phyloP scores from a whole-genome alignment of 1,284 basidiomycete genomes.

The Tylopilus orsonianus region DNA sequence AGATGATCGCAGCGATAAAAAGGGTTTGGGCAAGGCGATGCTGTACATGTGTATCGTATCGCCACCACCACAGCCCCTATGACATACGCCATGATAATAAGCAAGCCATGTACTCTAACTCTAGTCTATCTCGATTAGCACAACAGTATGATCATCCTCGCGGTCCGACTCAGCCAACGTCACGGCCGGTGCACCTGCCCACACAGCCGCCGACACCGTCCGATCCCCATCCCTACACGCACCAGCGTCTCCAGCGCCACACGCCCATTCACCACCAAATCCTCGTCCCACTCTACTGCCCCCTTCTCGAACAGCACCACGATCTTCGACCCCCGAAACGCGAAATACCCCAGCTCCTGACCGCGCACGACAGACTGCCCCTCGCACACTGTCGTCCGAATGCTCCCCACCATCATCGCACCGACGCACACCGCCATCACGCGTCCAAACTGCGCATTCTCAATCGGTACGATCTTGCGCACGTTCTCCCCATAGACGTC shows the following conservation, averaged over 20 bases:
- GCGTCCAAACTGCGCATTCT: conserved; percentile 82
- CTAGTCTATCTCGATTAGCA: not conserved
- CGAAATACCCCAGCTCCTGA: conserved; percentile 92
- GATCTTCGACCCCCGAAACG: conserved; percentile 90
- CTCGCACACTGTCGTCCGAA: conserved; percentile 81
- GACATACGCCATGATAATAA: not conserved
- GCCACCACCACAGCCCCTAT: not conserved
- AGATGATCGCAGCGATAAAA: conserved; percentile 5
- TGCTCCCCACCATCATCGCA: conserved; percentile 94
- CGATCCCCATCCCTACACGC: conserved; percentile 84
- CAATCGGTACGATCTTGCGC: conserved; percentile 86
- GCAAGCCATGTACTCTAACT: not conserved
- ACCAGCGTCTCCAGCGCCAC: conserved; percentile 87
- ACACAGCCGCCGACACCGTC: conserved; percentile 36
- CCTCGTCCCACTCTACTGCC: conserved; percentile 85
- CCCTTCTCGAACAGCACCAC: conserved; percentile 86
- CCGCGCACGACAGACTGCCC: conserved; percentile 80
- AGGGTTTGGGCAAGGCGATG: conserved; percentile 5
- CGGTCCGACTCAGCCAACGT: no score
- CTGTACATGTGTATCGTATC: not conserved
- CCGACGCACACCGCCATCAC: conserved; percentile 90
- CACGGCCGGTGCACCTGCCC: conserved; percentile 3
- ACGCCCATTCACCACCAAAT: conserved; percentile 81
- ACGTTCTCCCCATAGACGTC: conserved; percentile 97
- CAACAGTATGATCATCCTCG: no score